phyloP scores from a whole-genome alignment of 352 stramenopile species.

The Phytophthora multivora region DNA sequence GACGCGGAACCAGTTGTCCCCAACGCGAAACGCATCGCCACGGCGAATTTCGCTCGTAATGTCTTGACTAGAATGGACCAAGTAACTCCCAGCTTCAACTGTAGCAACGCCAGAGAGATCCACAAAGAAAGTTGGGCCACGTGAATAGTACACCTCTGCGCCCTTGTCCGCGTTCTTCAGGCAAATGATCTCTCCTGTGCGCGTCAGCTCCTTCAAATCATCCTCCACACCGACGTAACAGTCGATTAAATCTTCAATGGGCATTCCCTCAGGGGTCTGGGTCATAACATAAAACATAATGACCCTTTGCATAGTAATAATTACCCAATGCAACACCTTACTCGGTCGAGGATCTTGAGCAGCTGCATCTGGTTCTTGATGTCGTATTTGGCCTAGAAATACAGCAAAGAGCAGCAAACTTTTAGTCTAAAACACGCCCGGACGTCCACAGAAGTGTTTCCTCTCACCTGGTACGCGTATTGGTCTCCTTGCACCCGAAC shows the following conservation, averaged over 20 bases:
- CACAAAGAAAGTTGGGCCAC: slow-evolving; percentile 67
- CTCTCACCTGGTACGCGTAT: slow-evolving; percentile 79
- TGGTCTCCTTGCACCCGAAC: slow-evolving; percentile 72
- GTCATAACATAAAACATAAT: slow-evolving; percentile 2
- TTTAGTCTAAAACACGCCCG: neutral
- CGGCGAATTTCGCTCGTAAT: slow-evolving; percentile 72
- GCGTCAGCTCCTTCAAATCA: slow-evolving; percentile 74
- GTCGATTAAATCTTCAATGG: slow-evolving; percentile 82
- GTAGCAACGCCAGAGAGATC: slow-evolving; percentile 74
- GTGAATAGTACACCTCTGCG: slow-evolving; percentile 80
- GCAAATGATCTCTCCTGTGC: slow-evolving; percentile 82
- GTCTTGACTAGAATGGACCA: slow-evolving; percentile 68
- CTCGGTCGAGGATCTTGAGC: slow-evolving; percentile 77
- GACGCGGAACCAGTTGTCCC: slow-evolving; percentile 84
- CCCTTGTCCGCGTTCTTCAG: slow-evolving; percentile 85
- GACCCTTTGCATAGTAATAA: slow-evolving; percentile 3
- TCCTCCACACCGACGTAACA: slow-evolving; percentile 82
- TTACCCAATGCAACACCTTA: slow-evolving; percentile 20
- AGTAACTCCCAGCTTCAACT: slow-evolving; percentile 76
- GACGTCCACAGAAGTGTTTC: neutral
- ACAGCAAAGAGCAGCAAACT: neutral
- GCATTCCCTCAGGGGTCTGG: slow-evolving; percentile 83
- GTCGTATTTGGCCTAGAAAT: slow-evolving; percentile 81
- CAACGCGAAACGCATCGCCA: slow-evolving; percentile 72
- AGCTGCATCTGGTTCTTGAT: slow-evolving; percentile 86